Evolutionary conservation across 805 yeast species (phyloP).

Genomic region (Priceomyces carsonii): DNA sequence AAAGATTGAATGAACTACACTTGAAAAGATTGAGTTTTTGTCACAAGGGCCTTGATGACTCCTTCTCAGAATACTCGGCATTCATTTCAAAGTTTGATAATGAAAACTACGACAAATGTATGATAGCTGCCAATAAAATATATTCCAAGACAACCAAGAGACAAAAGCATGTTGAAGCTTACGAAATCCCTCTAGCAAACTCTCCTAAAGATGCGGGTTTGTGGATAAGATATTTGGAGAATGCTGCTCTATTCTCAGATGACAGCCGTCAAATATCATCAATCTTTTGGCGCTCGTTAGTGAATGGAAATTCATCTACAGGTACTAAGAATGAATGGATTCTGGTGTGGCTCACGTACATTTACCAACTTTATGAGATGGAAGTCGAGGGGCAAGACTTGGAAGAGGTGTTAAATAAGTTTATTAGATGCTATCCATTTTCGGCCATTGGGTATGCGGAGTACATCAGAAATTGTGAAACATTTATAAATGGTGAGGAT

Average conservation of each 20-base stretch:
- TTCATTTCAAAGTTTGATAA: conserved; percentile 35
- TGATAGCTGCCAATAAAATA: conserved; percentile 37
- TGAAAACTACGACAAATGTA: conserved; percentile 30
- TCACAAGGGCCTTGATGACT: conserved; percentile 39
- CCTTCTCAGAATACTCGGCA: conserved; percentile 39
- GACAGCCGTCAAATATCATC: conserved; percentile 13
- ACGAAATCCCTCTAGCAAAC: conserved; percentile 28
- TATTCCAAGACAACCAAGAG: conserved; percentile 27
- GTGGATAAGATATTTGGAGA: conserved; percentile 37
- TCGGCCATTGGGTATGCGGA: conserved; percentile 27
- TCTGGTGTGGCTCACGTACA: conserved; percentile 28
- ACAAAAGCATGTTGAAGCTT: conserved; percentile 33
- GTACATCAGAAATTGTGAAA: conserved; percentile 17
- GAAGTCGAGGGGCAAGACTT: conserved; percentile 9
- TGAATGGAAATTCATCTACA: background rate
- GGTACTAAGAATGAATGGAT: conserved; percentile 15
- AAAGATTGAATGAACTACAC: conserved; percentile 21
- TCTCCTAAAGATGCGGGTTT: conserved; percentile 13
- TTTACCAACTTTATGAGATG: conserved; percentile 25
- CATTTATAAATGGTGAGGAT: conserved; percentile 10
- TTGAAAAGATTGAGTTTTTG: conserved; percentile 38
- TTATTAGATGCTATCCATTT: conserved; percentile 25
- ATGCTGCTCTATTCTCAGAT: conserved; percentile 21
- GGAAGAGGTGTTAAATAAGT: conserved; percentile 16
- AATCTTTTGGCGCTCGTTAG: conserved; percentile 32